These are phyloP conservation scores for Vicia faba DNA, from an alignment of 306 rosid species.

Conservation along the genomic window DNA sequence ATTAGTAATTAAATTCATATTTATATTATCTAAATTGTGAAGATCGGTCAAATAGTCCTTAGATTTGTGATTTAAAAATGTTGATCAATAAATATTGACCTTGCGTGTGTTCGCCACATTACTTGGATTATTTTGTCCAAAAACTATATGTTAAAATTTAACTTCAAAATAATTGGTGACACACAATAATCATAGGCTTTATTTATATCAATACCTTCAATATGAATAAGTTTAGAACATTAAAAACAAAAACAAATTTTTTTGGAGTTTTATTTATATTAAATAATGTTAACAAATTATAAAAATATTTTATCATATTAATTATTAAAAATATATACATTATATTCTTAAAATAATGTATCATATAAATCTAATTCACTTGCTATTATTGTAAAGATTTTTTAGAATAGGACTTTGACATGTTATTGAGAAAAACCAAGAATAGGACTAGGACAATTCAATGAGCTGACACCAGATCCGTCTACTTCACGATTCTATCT, in stretches of 20 bases:
- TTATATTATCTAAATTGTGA: neutral
- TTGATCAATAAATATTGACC: neutral
- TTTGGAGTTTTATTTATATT: too few species aligned
- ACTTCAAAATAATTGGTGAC: neutral
- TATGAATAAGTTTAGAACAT: too few species aligned
- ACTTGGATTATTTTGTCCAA: neutral
- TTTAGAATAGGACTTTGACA: too few species aligned
- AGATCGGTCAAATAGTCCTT: neutral
- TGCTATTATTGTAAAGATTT: too few species aligned
- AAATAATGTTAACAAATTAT: too few species aligned
- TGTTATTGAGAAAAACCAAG: too few species aligned
- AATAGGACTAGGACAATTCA: neutral
- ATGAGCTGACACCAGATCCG: neutral
- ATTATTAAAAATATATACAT: too few species aligned
- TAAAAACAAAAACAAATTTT: too few species aligned
- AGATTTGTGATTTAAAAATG: neutral
- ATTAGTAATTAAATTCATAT: neutral
- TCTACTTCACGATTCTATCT: neutral
- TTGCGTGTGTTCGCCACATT: neutral
- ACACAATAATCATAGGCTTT: neutral
- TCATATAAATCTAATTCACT: too few species aligned
- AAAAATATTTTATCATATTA: too few species aligned
- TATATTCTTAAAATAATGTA: too few species aligned
- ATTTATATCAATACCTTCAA: neutral
- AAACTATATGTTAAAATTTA: too few species aligned